Conservation (phyloP, 1,284 basidiomycete species). For the Kalmanozyma brasiliensis region DNA sequence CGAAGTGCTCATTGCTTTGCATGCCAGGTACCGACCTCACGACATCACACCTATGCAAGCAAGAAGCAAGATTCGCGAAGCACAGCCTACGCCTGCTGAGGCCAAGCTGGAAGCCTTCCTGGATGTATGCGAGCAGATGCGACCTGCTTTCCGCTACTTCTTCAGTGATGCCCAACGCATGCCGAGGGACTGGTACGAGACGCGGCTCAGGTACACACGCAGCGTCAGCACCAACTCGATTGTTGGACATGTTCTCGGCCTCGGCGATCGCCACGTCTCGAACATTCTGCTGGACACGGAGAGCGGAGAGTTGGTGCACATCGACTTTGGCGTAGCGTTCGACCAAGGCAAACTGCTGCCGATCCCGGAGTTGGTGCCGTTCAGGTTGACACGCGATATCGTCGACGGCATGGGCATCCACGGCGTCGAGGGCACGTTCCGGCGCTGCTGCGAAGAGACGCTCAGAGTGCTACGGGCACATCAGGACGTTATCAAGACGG, state of each 20-base stretch:
- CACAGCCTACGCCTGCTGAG: slow-evolving; percentile 25
- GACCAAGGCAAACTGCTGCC: slow-evolving; percentile 86
- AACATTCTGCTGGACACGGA: slow-evolving; percentile 89
- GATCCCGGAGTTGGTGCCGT: slow-evolving; percentile 90
- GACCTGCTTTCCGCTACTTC: slow-evolving; percentile 91
- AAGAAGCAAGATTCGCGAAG: slow-evolving; percentile 35
- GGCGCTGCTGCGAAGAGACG: slow-evolving; percentile 93
- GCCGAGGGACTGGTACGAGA: slow-evolving; percentile 92
- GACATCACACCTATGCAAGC: slow-evolving; percentile 48
- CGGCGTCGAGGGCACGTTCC: slow-evolving; percentile 92
- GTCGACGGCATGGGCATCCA: slow-evolving; percentile 92
- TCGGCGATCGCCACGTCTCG: slow-evolving; percentile 90
- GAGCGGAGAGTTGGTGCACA: slow-evolving; percentile 89
- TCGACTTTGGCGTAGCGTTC: slow-evolving; percentile 96
- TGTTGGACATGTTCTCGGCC: slow-evolving; percentile 88
- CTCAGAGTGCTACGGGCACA: slow-evolving; percentile 86
- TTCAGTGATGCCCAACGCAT: slow-evolving; percentile 89
- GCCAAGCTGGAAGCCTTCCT: slow-evolving; percentile 70
- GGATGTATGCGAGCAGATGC: slow-evolving; percentile 74
- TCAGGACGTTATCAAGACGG: slow-evolving; percentile 88
- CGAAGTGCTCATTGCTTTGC: slow-evolving; percentile 75
- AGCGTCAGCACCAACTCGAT: slow-evolving; percentile 94
- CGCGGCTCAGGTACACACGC: slow-evolving; percentile 87
- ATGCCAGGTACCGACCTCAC: slow-evolving; percentile 68
- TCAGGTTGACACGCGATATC: slow-evolving; percentile 91